phyloP scores from a whole-genome alignment of 2,329 filamentous ascomycete genomes.

The Colletotrichum brevisporum region DNA sequence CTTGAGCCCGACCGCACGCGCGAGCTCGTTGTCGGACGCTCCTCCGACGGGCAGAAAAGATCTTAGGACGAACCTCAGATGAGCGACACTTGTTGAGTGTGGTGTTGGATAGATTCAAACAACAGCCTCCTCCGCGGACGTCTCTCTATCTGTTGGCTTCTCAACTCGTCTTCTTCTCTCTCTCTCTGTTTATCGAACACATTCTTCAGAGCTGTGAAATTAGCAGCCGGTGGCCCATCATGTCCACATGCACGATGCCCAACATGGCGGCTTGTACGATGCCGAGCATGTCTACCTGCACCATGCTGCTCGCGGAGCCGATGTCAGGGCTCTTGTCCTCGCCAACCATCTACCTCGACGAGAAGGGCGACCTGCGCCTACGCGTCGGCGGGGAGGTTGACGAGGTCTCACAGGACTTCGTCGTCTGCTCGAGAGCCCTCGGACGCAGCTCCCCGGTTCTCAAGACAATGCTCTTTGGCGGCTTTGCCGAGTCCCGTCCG shows the following conservation, averaged over 20 bases:
- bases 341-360: slow-evolving; percentile 31
- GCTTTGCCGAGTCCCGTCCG: slow-evolving; percentile 44
- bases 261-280: slow-evolving; percentile 9
- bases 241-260: slow-evolving; percentile 14
- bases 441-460: slow-evolving; percentile 44
- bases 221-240: not conserved
- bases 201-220: not conserved
- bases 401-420: slow-evolving; percentile 37
- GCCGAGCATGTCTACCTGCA: slow-evolving; percentile 10
- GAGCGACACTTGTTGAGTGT: slow-evolving; percentile 6
- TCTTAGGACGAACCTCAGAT: slow-evolving; percentile 27
- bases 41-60: slow-evolving; percentile 16
- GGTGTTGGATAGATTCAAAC: not conserved
- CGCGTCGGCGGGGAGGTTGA: slow-evolving; percentile 28
- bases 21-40: not conserved
- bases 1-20: slow-evolving; percentile 3
- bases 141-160: too few relatives aligned
- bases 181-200: not conserved
- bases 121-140: not conserved
- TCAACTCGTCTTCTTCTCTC: too few relatives aligned
- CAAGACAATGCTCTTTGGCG: slow-evolving; percentile 45
- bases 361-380: slow-evolving; percentile 29
- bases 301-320: slow-evolving; percentile 27
- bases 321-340: slow-evolving; percentile 17
- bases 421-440: slow-evolving; percentile 45